A percentile compares a stretch with the other conserved stretches of the same genome.
Conservation (phyloP, 2,329 filamentous ascomycete species). For the Calonectria montana region DNA sequence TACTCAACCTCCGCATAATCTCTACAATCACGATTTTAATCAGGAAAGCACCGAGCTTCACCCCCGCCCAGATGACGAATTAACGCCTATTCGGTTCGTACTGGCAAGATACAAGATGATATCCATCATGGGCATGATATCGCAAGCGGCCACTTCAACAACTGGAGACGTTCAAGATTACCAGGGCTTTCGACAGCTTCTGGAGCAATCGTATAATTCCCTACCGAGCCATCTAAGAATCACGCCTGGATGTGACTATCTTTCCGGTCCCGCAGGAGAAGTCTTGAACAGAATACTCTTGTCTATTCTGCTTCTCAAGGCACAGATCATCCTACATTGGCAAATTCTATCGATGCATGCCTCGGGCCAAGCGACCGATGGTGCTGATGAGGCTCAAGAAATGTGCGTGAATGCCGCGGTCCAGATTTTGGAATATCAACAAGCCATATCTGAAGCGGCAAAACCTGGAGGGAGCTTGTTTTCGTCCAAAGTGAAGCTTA, state of each 20-base stretch:
- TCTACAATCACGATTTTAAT: not conserved
- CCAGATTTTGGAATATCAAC: not conserved
- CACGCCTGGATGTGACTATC: not conserved
- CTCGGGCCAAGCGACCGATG: not conserved
- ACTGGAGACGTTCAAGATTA: not conserved
- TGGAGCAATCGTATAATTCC: not conserved
- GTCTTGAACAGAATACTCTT: not conserved
- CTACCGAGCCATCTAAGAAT: not conserved
- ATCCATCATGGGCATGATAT: not conserved
- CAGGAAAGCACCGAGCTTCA: not conserved
- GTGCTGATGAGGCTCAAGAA: not conserved
- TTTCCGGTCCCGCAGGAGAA: not conserved
- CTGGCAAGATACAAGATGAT: not conserved
- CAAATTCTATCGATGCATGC: not conserved
- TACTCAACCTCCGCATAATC: not conserved
- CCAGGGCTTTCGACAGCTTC: not conserved
- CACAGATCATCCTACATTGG: not conserved
- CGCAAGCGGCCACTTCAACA: not conserved
- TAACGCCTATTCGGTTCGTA: not conserved
- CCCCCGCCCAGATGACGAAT: not conserved
- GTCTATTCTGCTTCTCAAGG: not conserved
- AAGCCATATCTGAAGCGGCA: not conserved
- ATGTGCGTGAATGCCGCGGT: not conserved
- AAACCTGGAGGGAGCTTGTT: not conserved
- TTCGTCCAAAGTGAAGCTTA: not conserved